A percentile compares a stretch with the other conserved stretches of the same genome.
Evolutionary conservation across 495 filamentous ascomycete species (phyloP).

Genomic region (Penicillium macrosclerotiorum): DNA sequence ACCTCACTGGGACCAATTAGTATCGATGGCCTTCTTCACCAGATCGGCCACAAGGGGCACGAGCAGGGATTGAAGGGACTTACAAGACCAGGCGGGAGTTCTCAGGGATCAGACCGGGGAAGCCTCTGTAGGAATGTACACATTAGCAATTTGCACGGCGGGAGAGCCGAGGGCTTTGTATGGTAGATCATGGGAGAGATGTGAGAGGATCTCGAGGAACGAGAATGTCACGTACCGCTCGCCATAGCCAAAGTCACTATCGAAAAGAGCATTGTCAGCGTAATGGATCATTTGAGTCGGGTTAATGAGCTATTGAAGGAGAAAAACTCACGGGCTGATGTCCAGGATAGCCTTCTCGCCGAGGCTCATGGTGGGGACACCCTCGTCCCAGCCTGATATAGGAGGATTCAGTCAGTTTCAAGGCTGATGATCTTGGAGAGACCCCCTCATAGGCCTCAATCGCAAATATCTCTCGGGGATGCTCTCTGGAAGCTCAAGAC

Average conservation of each 20-base stretch:
- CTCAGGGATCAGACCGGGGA: constrained; percentile 60
- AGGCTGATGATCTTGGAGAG: too few relatives aligned
- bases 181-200: not conserved
- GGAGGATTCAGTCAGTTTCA: not conserved
- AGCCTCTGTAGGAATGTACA: constrained; percentile 57
- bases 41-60: too few relatives aligned
- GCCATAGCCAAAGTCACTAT: constrained; percentile 78
- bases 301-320: not conserved
- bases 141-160: too few relatives aligned
- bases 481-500: constrained; percentile 6
- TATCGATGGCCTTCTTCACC: not conserved
- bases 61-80: constrained; percentile 21
- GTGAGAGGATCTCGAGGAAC: not conserved
- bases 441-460: too few relatives aligned
- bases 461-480: too few relatives aligned
- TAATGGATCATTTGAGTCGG: not conserved
- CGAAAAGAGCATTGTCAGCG: constrained; percentile 23
- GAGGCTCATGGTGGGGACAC: constrained; percentile 72
- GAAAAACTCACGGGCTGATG: constrained; percentile 64
- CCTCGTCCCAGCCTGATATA: constrained; percentile 80
- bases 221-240: constrained; percentile 51
- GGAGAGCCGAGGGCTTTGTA: too few relatives aligned
- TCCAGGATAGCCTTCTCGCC: constrained; percentile 79
- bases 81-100: constrained; percentile 51
- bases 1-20: constrained; percentile 36